phyloP scores from a whole-genome alignment of 2,329 filamentous ascomycete species.

The Didymella lethalis region DNA sequence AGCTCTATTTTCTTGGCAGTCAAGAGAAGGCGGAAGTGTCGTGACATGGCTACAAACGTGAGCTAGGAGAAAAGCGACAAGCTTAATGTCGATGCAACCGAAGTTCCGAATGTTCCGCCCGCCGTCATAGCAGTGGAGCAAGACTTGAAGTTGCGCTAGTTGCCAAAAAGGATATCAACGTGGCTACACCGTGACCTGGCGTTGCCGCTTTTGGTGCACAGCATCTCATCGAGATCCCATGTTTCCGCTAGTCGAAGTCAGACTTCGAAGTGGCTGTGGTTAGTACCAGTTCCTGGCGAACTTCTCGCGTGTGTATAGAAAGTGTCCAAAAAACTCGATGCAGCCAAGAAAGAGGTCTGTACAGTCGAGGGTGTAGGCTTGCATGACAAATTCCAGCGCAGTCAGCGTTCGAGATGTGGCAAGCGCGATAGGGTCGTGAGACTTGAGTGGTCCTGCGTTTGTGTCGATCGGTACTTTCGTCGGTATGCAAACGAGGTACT shows the following conservation, averaged over 20 bases:
- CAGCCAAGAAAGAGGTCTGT: background rate
- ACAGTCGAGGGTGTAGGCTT: background rate
- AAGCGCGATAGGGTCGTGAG: background rate
- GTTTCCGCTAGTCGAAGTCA: background rate
- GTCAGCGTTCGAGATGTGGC: background rate
- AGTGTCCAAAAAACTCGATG: background rate
- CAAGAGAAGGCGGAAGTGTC: conserved; percentile 9
- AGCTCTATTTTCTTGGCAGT: conserved; percentile 5
- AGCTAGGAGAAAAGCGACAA: background rate
- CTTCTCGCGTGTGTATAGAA: background rate
- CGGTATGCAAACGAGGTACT: too few relatives aligned
- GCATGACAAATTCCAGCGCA: background rate
- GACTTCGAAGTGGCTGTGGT: background rate
- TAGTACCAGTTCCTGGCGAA: background rate
- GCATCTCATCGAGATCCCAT: background rate
- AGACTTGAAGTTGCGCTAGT: background rate
- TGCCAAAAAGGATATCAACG: background rate
- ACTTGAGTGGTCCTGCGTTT: background rate
- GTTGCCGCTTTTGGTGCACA: background rate
- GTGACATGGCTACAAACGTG: background rate
- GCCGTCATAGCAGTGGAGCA: background rate
- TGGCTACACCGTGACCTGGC: background rate
- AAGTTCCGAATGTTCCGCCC: background rate
- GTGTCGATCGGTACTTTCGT: background rate
- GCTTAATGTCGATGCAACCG: background rate